phyloP scores from a whole-genome alignment of 1,284 basidiomycete genomes.

The Heterobasidion occidentale region DNA sequence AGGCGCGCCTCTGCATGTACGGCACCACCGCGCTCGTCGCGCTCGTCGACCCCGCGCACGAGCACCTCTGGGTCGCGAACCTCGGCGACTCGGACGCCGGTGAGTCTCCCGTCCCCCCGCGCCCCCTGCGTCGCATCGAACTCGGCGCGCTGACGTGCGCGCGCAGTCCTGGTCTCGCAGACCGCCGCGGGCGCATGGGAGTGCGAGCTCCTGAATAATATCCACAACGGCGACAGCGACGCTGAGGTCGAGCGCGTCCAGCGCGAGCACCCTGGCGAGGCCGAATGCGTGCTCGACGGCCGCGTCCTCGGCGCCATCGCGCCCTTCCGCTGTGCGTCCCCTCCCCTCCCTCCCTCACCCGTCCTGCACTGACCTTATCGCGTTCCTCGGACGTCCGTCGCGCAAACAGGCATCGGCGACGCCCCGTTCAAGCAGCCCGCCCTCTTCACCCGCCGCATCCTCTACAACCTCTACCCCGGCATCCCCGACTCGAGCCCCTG shows the following conservation, averaged over 20 bases:
- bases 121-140: constrained; percentile 1
- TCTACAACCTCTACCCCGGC: constrained; percentile 59
- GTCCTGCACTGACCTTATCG: background rate
- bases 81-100: constrained; percentile 67
- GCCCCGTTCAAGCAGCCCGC: constrained; percentile 67
- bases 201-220: constrained; percentile 45
- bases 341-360: background rate
- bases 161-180: constrained; percentile 44
- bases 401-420: constrained; percentile 50
- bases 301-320: constrained; percentile 66
- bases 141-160: background rate
- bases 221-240: constrained; percentile 57
- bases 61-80: constrained; percentile 66
- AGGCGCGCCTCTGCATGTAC: constrained; percentile 61
- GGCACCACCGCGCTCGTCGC: constrained; percentile 66
- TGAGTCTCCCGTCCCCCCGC: constrained; percentile 15
- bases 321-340: constrained; percentile 54
- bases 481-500: constrained; percentile 52
- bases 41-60: constrained; percentile 54
- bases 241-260: constrained; percentile 49
- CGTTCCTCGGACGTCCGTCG: background rate
- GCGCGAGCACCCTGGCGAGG: constrained; percentile 56
- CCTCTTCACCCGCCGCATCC: constrained; percentile 55
- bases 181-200: constrained; percentile 38
- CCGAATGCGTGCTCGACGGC: constrained; percentile 49